Base-by-base conservation (phyloP, 1,284 basidiomycete species). In the Mrakiaceae sp. region DNA sequence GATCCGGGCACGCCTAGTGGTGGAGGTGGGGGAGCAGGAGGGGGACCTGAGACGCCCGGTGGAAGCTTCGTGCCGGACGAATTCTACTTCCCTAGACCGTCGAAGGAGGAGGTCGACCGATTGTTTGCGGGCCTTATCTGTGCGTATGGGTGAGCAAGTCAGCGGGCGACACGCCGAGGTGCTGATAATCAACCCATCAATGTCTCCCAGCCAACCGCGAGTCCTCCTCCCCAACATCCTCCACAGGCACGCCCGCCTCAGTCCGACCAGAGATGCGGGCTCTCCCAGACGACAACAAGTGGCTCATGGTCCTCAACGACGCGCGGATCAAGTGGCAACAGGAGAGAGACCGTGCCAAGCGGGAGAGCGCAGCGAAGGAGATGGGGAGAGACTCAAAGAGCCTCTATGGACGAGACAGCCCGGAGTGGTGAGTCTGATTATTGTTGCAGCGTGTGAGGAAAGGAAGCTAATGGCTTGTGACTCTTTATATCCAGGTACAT, bases 221-320 rank as follows among this genome's bases (percentile, higher is more conserved):
- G 48, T 54, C 60, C 10, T 68, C 69, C 2, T 56, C 71, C 12
- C 27, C 27, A 27, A 27, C 27, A 27, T 71, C 71, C 7, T 74
- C 73, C 2, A 69, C 72, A 40, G 70, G 71, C 1, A 71, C 74
- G 12, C 66, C 67, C 0, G 54, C 63, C 39, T 53, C 66, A 47
- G 67, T 68, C 56, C 42, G 63, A 43, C 68, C 66, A 64, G 82
- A 82, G 39, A 74, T 87, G 54, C 81, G 82, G 0, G 78, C 79
- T 56, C 78, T 93, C 43, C 73, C 83, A 0, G 81, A 87, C 44
- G 88, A 93, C 60, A 91, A 91, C 74, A 98, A 97, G 76, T 98
- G 94, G 94, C 81, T 82, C 68, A 84, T 98, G 72, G 88, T 98
- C 9, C 84, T 88, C 74, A 90, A 86, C 69, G 87, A 90, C 70